Percentiles rank a stretch among this genome's conserved stretches.
Conservation (phyloP, 163 green algal genomes). For the Chlamydomonas reinhardtii region DNA sequence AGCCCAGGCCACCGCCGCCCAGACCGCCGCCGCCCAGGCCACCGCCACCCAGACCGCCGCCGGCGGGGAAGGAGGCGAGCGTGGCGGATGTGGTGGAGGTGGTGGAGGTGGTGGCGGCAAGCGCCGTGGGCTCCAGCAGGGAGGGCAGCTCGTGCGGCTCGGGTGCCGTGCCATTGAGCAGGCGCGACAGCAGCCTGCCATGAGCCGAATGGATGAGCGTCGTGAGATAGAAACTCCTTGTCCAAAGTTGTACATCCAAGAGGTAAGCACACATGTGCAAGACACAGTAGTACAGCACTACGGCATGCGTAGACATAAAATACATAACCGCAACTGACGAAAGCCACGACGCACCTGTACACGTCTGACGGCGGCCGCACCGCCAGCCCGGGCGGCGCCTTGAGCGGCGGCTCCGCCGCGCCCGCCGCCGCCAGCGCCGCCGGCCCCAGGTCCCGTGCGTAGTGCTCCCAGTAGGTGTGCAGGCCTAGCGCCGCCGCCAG, state of each 20-base stretch:
- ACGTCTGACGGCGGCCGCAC: conserved; percentile 29
- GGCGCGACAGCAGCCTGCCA: conserved; percentile 31
- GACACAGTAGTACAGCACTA: no score
- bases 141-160: conserved; percentile 19
- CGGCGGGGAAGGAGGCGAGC: not conserved
- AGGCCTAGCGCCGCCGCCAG: conserved; percentile 62
- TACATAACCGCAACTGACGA: no score
- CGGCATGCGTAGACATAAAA: no score
- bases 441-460: conserved; percentile 74
- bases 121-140: conserved; percentile 1
- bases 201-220: no score
- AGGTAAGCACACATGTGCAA: not conserved
- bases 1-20: no score
- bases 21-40: no score
- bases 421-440: conserved; percentile 34
- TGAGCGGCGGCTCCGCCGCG: conserved; percentile 30
- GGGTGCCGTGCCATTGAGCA: conserved; percentile 23
- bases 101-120: not conserved
- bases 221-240: no score
- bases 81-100: not conserved
- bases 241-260: no score
- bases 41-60: no score
- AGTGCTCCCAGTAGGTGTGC: conserved; percentile 74
- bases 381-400: conserved; percentile 1
- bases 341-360: conserved; percentile 43